Conservation (phyloP, 345 rosid genomes). For the Dovyalis caffra region DNA sequence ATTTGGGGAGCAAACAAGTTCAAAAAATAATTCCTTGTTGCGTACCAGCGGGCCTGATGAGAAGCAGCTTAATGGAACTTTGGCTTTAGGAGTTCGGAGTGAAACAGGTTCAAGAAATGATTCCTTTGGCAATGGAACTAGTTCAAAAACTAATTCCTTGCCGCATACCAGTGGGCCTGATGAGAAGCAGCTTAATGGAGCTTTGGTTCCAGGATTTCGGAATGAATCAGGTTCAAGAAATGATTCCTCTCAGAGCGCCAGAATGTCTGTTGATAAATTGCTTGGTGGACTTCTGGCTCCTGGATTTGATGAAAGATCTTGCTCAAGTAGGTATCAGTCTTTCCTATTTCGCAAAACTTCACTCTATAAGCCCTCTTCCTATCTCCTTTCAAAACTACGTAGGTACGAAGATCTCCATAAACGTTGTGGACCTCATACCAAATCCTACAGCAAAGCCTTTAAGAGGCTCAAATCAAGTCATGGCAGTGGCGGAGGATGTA, state of each 20-base stretch:
- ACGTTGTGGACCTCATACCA: slow-evolving; percentile 23
- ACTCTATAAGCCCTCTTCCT: slow-evolving; percentile 20
- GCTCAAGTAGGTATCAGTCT: slow-evolving; percentile 22
- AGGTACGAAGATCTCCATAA: slow-evolving; percentile 22
- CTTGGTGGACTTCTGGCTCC: slow-evolving; percentile 9
- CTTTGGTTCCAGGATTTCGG: neutral
- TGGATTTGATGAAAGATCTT: slow-evolving; percentile 22
- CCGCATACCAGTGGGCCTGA: neutral
- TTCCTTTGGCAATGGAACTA: too few species aligned
- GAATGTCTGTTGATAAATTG: neutral
- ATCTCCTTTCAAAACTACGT: slow-evolving; percentile 18
- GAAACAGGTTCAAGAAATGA: slow-evolving; percentile 4
- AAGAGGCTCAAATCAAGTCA: slow-evolving; percentile 1
- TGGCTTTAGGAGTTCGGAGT: neutral
- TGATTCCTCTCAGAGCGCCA: neutral
- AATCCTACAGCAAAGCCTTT: slow-evolving; percentile 3
- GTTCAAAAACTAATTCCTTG: neutral
- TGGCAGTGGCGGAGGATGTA: neutral
- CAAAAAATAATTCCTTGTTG: neutral
- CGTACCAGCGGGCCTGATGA: neutral
- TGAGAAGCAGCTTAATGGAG: neutral
- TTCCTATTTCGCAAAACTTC: slow-evolving; percentile 8
- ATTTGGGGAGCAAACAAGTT: neutral
- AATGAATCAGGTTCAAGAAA: slow-evolving; percentile 2
- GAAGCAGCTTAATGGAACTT: neutral